phyloP scores from a whole-genome alignment of 441 rosid species.

The Syzygium syzygioides region DNA sequence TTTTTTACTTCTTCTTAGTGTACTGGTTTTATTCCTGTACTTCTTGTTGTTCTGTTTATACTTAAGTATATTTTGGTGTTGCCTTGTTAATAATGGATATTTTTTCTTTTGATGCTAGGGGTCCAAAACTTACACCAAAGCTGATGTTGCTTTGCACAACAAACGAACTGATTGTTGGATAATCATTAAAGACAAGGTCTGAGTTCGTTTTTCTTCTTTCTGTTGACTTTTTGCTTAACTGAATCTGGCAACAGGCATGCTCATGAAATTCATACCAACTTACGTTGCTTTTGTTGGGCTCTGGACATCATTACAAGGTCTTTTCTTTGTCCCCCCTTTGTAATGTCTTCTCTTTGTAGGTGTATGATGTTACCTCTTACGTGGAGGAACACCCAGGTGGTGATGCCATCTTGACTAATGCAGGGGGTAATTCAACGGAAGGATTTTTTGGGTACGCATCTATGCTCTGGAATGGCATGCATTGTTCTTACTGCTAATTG shows the following conservation, averaged over 20 bases:
- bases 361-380: slow-evolving; percentile 84
- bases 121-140: slow-evolving; percentile 44
- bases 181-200: slow-evolving; percentile 74
- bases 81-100: background rate
- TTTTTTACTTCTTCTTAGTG: background rate
- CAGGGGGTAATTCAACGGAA: slow-evolving; percentile 90
- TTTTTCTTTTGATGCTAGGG: slow-evolving; percentile 18
- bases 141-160: slow-evolving; percentile 59
- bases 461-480: background rate
- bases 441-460: slow-evolving; percentile 81
- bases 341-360: slow-evolving; percentile 24
- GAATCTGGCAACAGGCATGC: background rate
- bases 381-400: slow-evolving; percentile 99
- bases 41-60: background rate
- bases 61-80: background rate
- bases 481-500: background rate
- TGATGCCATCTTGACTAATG: slow-evolving; percentile 82
- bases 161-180: slow-evolving; percentile 91
- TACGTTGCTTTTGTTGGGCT: background rate
- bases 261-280: background rate
- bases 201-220: background rate
- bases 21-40: background rate
- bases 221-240: background rate
- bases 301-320: background rate
- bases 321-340: background rate